Evolutionary conservation across 139 green algal species (phyloP), one percentile per base, ranked within the genome.

Genomic region (Chlamydomonas schloesseri): DNA sequence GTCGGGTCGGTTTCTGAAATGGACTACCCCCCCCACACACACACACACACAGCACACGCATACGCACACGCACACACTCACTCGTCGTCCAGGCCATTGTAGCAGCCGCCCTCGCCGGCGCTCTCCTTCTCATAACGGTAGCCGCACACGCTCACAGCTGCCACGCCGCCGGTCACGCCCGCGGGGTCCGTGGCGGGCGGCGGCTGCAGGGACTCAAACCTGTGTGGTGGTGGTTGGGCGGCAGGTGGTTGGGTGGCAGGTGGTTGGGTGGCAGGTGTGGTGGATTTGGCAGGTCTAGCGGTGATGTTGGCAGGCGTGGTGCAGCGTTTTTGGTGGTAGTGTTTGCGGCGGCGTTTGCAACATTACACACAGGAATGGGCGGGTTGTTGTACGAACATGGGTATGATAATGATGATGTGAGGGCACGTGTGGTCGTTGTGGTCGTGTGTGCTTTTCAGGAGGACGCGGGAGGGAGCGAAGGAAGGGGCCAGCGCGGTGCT

Each of bases 21-120:
- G n/a, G n/a, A n/a, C n/a, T n/a, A n/a, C n/a, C n/a, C n/a, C n/a
- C n/a, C n/a, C n/a, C n/a, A n/a, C n/a, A n/a, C n/a, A n/a, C n/a
- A n/a, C n/a, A n/a, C n/a, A n/a, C n/a, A n/a, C n/a, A n/a, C 62
- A 23, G 26, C 62, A 18, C 28, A n/a, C 26, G 13, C 31, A 28
- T 9, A 3, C 4, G 3, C 67, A 13, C 67, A 9, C 3, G 4
- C n/a, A 14, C 33, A 8, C 36, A 46, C 76, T 60, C 76, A 83
- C 76, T 83, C 76, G 76, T 83, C 47, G 60, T 83, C 76, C 5
- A 83, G 0, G 18, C 36, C 60, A 42, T 83, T 42, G 28, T 23
- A 8, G 76, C 76, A 83, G 37, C 47, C 36, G 8, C 3, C 31
- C 13, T 65, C 76, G 28, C 23, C 36, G n/a, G 34, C 29, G 13